phyloP scores from a whole-genome alignment of 768 basidiomycete species.

The Russula brevipes region DNA sequence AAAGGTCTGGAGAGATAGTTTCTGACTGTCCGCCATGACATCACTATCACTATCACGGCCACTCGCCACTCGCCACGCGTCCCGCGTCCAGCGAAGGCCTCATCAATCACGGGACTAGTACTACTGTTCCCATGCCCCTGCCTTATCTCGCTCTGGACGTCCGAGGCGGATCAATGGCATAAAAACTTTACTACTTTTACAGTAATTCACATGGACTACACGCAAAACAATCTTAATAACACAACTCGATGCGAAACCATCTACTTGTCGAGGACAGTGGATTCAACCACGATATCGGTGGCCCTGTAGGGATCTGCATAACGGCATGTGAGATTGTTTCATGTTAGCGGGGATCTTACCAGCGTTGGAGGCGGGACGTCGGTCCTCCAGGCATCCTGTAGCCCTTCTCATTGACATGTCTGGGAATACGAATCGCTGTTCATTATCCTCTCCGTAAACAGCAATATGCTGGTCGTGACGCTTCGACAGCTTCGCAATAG shows the following conservation, averaged over 20 bases:
- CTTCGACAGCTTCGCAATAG: constrained; percentile 88
- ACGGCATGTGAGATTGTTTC: constrained; percentile 1
- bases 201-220: constrained; percentile 7
- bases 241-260: background rate
- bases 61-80: too few relatives aligned
- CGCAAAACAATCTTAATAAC: background rate
- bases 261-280: constrained; percentile 66
- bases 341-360: constrained; percentile 41
- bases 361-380: constrained; percentile 97
- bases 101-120: too few relatives aligned
- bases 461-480: constrained; percentile 94
- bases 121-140: too few relatives aligned
- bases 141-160: too few relatives aligned
- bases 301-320: constrained; percentile 95
- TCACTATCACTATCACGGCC: too few relatives aligned
- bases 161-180: background rate
- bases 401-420: constrained; percentile 88
- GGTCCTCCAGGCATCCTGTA: constrained; percentile 95
- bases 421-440: constrained; percentile 89
- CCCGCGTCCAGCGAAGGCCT: too few relatives aligned
- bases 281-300: constrained; percentile 83
- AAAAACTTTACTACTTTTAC: background rate
- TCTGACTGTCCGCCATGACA: constrained; percentile 22
- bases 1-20: constrained; percentile 31
- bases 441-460: constrained; percentile 98